These are phyloP conservation scores for Solanum commersonii DNA, from an alignment of 257 asterid genomes.

Conservation along the genomic window DNA sequence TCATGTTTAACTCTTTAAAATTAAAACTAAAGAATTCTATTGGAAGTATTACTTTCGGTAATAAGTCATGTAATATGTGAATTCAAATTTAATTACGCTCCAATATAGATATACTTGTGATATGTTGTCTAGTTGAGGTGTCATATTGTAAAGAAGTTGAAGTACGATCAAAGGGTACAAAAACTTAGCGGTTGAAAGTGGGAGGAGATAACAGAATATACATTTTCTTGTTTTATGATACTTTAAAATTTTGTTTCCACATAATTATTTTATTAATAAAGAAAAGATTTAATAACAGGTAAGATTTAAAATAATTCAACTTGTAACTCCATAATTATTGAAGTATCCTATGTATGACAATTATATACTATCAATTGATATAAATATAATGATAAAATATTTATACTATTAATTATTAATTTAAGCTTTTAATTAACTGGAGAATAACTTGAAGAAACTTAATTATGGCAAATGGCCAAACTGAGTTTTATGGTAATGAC, in stretches of 20 bases:
- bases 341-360: neutral
- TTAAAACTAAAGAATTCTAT: neutral
- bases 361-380: neutral
- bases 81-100: neutral
- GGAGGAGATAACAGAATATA: neutral
- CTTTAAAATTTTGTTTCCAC: neutral
- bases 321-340: neutral
- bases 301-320: neutral
- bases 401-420: too few species aligned
- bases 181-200: neutral
- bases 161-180: neutral
- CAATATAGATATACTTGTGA: neutral
- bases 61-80: neutral
- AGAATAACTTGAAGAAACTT: neutral
- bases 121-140: neutral
- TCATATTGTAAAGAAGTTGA: neutral
- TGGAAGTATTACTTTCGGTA: neutral
- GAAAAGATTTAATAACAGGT: neutral
- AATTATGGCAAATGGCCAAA: neutral
- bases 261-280: neutral
- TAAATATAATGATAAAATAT: too few species aligned
- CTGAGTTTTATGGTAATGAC: neutral
- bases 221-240: neutral
- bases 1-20: neutral
- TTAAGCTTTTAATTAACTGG: neutral